Evolutionary conservation across 192 early-diverging fungal species (phyloP).

Genomic region (Dissophora ornata): DNA sequence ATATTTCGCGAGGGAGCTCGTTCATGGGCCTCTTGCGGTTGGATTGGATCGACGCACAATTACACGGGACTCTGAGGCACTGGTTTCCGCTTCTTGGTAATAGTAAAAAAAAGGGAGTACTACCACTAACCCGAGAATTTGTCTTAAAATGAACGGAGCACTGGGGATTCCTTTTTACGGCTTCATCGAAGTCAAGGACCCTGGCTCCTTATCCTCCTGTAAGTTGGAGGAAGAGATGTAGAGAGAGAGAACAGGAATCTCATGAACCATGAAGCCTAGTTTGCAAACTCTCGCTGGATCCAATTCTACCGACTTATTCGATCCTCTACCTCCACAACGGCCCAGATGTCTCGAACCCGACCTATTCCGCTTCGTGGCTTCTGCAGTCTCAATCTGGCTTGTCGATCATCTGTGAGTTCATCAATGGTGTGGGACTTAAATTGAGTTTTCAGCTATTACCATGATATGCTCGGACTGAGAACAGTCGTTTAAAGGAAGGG

Average conservation of each 20-base stretch:
- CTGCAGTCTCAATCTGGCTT: constrained; percentile 36
- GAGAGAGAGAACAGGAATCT: background rate
- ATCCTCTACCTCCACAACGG: constrained; percentile 18
- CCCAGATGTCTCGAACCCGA: constrained; percentile 3
- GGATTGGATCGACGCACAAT: constrained; percentile 79
- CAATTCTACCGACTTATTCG: constrained; percentile 34
- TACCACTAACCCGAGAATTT: background rate
- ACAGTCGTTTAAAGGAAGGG: too few species aligned
- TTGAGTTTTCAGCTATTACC: constrained; percentile 68
- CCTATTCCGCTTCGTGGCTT: constrained; percentile 9
- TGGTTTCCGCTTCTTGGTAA: constrained; percentile 72
- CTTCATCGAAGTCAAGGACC: constrained; percentile 55
- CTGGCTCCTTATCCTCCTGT: constrained; percentile 60
- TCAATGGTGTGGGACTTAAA: constrained; percentile 16
- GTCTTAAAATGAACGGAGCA: background rate
- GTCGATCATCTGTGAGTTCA: constrained; percentile 43
- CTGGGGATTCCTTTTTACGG: constrained; percentile 3
- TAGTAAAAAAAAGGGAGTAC: constrained; percentile 1
- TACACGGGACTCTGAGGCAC: constrained; percentile 82
- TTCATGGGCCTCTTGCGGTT: constrained; percentile 72
- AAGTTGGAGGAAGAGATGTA: background rate
- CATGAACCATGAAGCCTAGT: background rate
- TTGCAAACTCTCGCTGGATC: background rate
- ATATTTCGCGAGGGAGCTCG: constrained; percentile 53
- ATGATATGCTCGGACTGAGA: too few species aligned